A percentile compares a stretch with the other conserved stretches of the same genome.
These are phyloP conservation scores for Talinum fruticosum DNA, from an alignment of 148 eudicot genomes.

Conservation along the genomic window DNA sequence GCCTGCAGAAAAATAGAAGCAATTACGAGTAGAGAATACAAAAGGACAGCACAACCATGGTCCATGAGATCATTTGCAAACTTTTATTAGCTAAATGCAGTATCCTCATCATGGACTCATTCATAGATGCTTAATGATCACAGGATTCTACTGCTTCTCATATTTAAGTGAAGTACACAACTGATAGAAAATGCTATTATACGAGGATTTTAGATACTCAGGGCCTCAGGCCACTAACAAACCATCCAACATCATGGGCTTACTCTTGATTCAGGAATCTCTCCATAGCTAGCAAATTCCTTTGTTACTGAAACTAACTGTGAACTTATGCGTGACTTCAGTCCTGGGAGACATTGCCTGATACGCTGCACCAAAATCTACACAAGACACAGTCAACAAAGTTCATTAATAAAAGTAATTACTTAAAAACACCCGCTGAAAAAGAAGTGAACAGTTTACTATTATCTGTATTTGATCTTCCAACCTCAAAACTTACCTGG, in stretches of 20 bases:
- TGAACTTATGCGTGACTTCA: constrained; percentile 80
- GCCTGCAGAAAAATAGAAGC: constrained; percentile 46
- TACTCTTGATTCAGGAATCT: constrained; percentile 82
- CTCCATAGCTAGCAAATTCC: constrained; percentile 95
- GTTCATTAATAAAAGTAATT: not conserved
- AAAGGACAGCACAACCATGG: not conserved
- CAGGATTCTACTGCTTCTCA: not conserved
- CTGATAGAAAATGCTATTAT: not conserved
- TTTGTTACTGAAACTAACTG: constrained; percentile 72
- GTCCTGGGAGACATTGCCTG: constrained; percentile 73
- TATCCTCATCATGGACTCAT: not conserved
- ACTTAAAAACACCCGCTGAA: constrained; percentile 7
- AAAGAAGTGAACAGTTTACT: not conserved
- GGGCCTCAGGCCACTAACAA: constrained; percentile 1
- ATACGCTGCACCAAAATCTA: constrained; percentile 94
- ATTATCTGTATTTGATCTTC: not conserved
- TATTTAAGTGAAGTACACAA: not conserved
- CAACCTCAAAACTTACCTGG: constrained; percentile 51
- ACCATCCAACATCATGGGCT: constrained; percentile 11
- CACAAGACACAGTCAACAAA: constrained; percentile 17
- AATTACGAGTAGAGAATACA: constrained; percentile 17
- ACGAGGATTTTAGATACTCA: not conserved
- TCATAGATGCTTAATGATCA: not conserved
- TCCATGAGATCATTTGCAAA: not conserved
- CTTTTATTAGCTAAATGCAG: not conserved